Base-by-base conservation (phyloP, 2,329 filamentous ascomycete species). In the Thelonectria blattea region DNA sequence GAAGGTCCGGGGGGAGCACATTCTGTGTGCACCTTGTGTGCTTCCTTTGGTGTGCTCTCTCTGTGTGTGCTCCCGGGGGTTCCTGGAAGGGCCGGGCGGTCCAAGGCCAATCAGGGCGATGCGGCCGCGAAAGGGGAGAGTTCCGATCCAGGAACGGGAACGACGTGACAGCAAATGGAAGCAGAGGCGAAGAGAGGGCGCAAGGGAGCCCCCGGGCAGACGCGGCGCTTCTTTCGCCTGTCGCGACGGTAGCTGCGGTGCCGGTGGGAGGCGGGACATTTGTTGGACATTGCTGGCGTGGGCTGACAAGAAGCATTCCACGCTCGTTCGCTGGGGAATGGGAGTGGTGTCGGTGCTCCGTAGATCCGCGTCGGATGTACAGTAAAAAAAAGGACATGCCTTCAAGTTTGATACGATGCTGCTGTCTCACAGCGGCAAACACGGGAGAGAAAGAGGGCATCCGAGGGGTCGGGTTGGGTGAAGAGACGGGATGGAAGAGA, bases 51-150 rank as follows among this genome's bases (percentile, higher is more conserved):
- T 6, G 22, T 24, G 22, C 22, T 24, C 22, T 6, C 6, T 20
- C 18, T 30, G 34, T 18, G 41, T 30, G 8, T 30, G 27, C 27
- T 30, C 27, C 27, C 27, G 8, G 27, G 22, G 27, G 27, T 30
- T 30, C 27, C 27, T 30, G 27, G 27, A 30, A 30, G 27, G 27
- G 27, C 27, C 27, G 27, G 27, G 27, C 27, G 27, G 27, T 24
- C 27, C 27, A 30, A 51, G 43, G 14, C 69, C 69, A 71, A 71
- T 71, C 67, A 71, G 58, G 42, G 32, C 30, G 22, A 20, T 32
- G 49, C 51, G 55, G 63, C 61, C 64, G 62, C 32, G 27, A 17
- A 32, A 51, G 48, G 32, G 39, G 18, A 20, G 34, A 45, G 51
- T 50, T 24, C 43, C 41, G 52, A 43, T 43, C 47, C 46, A 56